Evolutionary conservation across 2,329 filamentous ascomycete species (phyloP).

Genomic region (Ophiobolus disseminans): DNA sequence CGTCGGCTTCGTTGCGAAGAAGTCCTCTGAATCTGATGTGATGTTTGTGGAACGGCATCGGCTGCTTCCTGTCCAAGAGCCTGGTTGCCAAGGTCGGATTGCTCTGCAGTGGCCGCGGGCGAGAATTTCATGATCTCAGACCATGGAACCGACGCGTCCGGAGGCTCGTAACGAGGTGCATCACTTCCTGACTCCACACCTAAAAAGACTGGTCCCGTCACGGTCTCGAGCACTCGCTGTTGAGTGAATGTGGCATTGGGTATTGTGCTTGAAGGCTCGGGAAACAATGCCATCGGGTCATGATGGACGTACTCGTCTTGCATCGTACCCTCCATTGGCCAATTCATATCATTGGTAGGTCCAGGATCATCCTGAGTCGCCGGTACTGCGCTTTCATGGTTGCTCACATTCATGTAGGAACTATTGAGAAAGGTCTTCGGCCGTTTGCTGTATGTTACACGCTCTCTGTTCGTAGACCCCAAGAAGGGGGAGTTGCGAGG

Average conservation of each 20-base stretch:
- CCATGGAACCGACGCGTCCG: slow-evolving; percentile 45
- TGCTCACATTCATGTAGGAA: slow-evolving; percentile 3
- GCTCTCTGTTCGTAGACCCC: slow-evolving; percentile 3
- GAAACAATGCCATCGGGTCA: slow-evolving; percentile 51
- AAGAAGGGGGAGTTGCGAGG: neutral
- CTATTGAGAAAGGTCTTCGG: slow-evolving; percentile 17
- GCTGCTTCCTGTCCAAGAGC: too few species aligned
- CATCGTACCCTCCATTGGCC: slow-evolving; percentile 45
- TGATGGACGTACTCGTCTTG: slow-evolving; percentile 47
- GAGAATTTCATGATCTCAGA: slow-evolving; percentile 44
- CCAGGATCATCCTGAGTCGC: slow-evolving; percentile 16
- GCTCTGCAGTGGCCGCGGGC: slow-evolving; percentile 17
- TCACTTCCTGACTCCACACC: slow-evolving; percentile 26
- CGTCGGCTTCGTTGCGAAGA: slow-evolving; percentile 12
- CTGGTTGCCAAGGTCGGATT: slow-evolving; percentile 9
- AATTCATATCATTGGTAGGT: too few species aligned
- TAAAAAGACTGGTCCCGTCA: slow-evolving; percentile 33
- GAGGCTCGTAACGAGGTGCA: slow-evolving; percentile 21
- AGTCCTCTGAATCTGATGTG: neutral
- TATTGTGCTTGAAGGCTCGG: slow-evolving; percentile 52
- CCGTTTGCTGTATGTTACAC: slow-evolving; percentile 17
- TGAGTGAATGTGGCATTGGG: slow-evolving; percentile 52
- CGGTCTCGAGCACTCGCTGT: slow-evolving; percentile 48
- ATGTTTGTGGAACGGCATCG: neutral
- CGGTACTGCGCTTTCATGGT: neutral